These are phyloP conservation scores for Leishmania gerbilli DNA, from an alignment of 208 protist species.

Conservation along the genomic window DNA sequence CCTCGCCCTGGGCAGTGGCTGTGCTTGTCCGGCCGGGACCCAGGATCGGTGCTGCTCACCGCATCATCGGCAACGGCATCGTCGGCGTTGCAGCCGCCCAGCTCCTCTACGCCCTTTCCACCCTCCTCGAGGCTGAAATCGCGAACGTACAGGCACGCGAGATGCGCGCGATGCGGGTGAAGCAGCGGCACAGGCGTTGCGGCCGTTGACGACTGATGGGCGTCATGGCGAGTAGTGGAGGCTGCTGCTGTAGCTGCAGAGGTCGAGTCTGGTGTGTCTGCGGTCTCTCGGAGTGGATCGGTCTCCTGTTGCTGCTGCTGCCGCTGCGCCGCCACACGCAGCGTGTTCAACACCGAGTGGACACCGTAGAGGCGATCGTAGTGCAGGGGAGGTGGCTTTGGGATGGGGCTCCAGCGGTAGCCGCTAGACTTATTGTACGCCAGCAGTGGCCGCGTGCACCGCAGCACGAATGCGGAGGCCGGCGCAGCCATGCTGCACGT, in stretches of 20 bases:
- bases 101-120: background rate
- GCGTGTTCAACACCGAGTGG: slow-evolving; percentile 60
- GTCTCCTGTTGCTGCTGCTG: slow-evolving; percentile 3
- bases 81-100: background rate
- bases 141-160: slow-evolving; percentile 60
- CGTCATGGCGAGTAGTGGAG: background rate
- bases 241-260: background rate
- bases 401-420: slow-evolving; percentile 69
- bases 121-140: slow-evolving; percentile 62
- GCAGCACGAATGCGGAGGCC: slow-evolving; percentile 2
- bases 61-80: background rate
- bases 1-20: background rate
- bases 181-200: background rate
- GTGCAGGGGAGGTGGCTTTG: slow-evolving; percentile 63
- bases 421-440: slow-evolving; percentile 64
- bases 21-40: background rate
- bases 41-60: background rate
- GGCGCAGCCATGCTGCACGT: slow-evolving; percentile 9
- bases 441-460: slow-evolving; percentile 26
- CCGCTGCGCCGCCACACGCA: slow-evolving; percentile 49
- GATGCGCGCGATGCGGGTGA: slow-evolving; percentile 21
- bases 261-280: background rate
- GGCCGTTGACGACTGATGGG: background rate
- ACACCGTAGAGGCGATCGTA: slow-evolving; percentile 73
- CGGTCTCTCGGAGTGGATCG: background rate